A percentile compares a stretch with the other conserved stretches of the same genome.
Conservation (phyloP, 1,284 basidiomycete species). For the Ganoderma leucocontextum region DNA sequence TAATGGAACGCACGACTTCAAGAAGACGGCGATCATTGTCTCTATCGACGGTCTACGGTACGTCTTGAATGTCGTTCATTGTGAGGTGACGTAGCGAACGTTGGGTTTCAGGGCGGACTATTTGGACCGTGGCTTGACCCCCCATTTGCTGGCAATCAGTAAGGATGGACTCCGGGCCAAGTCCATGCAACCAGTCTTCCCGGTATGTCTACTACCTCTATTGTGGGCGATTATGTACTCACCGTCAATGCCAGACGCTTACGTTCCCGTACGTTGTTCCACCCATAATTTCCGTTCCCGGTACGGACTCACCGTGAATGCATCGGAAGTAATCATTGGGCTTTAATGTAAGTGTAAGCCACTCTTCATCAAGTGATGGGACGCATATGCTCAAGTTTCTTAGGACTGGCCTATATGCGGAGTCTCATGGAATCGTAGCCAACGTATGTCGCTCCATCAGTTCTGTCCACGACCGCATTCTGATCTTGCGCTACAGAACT, state of each 20-base stretch:
- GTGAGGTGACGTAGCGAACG: background rate
- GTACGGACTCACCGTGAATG: background rate
- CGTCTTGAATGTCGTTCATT: conserved; percentile 29
- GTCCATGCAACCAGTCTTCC: conserved; percentile 87
- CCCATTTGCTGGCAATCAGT: conserved; percentile 80
- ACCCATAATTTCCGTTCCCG: background rate
- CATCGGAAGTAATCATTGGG: conserved; percentile 78
- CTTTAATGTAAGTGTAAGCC: conserved; percentile 65
- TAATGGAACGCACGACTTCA: conserved; percentile 83
- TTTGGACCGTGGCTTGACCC: conserved; percentile 82
- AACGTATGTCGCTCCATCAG: conserved; percentile 63
- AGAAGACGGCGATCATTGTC: conserved; percentile 82
- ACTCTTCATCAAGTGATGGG: too few relatives aligned
- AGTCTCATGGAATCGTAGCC: conserved; percentile 90
- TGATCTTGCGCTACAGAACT: conserved; percentile 61
- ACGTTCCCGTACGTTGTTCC: conserved; percentile 81
- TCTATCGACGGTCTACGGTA: conserved; percentile 88
- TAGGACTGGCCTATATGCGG: conserved; percentile 88
- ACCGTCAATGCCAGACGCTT: conserved; percentile 61
- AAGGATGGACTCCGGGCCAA: conserved; percentile 85
- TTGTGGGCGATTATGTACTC: conserved; percentile 4
- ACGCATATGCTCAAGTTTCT: background rate
- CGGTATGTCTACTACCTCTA: conserved; percentile 56
- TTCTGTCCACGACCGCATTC: background rate
- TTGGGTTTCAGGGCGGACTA: conserved; percentile 75